A percentile compares a stretch with the other conserved stretches of the same genome.
These are phyloP conservation scores for Candida dubliniensis DNA, from an alignment of 1,139 yeast species.

Conservation along the genomic window DNA sequence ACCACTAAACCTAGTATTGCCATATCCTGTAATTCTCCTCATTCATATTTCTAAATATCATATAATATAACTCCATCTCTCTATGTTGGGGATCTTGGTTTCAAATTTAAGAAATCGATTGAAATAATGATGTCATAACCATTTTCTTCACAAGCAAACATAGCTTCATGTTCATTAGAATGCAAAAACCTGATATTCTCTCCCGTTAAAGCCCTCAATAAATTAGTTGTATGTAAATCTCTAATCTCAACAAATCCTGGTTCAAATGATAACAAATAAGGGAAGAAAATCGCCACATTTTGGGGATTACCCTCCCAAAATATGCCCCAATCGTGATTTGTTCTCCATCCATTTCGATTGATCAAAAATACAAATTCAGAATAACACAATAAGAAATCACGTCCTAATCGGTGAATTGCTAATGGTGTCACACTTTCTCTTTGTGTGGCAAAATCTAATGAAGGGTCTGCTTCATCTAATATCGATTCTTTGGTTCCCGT, in stretches of 20 bases:
- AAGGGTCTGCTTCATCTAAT: slow-evolving; percentile 94
- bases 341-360: slow-evolving; percentile 94
- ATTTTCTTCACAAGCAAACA: slow-evolving; percentile 88
- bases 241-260: slow-evolving; percentile 88
- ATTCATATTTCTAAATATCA: not conserved
- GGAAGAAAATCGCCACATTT: slow-evolving; percentile 89
- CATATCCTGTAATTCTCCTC: not conserved
- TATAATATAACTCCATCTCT: not conserved
- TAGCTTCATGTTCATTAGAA: slow-evolving; percentile 88
- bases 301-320: slow-evolving; percentile 98
- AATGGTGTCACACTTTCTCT: slow-evolving; percentile 81
- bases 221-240: slow-evolving; percentile 83
- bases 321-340: slow-evolving; percentile 89
- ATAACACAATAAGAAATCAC: slow-evolving; percentile 83
- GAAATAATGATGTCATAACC: slow-evolving; percentile 92
- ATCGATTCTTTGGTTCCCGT: slow-evolving; percentile 73
- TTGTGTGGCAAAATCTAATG: slow-evolving; percentile 91
- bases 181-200: slow-evolving; percentile 88
- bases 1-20: not conserved
- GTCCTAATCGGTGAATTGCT: slow-evolving; percentile 86
- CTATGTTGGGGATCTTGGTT: slow-evolving; percentile 15
- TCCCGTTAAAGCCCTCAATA: slow-evolving; percentile 88
- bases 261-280: slow-evolving; percentile 89
- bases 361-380: slow-evolving; percentile 93
- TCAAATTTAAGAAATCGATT: slow-evolving; percentile 67